Base-by-base conservation (phyloP, 371 early-diverging fungal genomes). In the Saksenaea oblongispora region DNA sequence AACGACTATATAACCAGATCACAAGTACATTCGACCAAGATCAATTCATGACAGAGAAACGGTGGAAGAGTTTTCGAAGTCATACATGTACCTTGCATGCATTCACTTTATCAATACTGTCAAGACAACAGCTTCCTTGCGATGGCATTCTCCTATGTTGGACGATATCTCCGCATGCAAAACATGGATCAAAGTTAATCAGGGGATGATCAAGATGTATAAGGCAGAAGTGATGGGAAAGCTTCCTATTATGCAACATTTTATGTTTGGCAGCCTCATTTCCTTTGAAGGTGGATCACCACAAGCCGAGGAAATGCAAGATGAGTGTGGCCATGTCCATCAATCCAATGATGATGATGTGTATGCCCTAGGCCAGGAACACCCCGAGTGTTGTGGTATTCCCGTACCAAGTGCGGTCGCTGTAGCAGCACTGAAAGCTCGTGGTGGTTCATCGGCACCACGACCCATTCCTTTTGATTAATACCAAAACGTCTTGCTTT, bases 181-280 rank as follows among this genome's bases (percentile, higher is more conserved):
- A 72, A 76, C 86, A 1, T 98, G 99, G 99, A 72, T 75, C 36
- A 97, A 96, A 72, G 95, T 99, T 47, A 98, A 98, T 70, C 76
- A 87, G 28, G 99, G 99, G 15, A 91, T 98, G 90, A 78, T 97
- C 74, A 98, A 97, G 76, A 98, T 99, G 99, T 99, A 98, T 78
- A 86, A 91, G 58, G 97, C 92, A 0, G 98, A 99, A 73, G 99
- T 99, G 3, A 82, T 99, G 36, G 84, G 86, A 28, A 98, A 98
- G 77, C 72, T 97, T 27, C 99, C 99, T 0, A 98, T 99, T 51
- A 96, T 99, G 89, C 99, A 99, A 76, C 99, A 99, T 72, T 95
- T 99, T 71, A 85, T 95, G 75, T 99, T 98, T 88, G 99, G 99
- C 13, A 79, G 74, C 5, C 60, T 89, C 17, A 73, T 89, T 27